Evolutionary conservation across 768 basidiomycete genomes (phyloP).

Genomic region (Lactarius tabidus): DNA sequence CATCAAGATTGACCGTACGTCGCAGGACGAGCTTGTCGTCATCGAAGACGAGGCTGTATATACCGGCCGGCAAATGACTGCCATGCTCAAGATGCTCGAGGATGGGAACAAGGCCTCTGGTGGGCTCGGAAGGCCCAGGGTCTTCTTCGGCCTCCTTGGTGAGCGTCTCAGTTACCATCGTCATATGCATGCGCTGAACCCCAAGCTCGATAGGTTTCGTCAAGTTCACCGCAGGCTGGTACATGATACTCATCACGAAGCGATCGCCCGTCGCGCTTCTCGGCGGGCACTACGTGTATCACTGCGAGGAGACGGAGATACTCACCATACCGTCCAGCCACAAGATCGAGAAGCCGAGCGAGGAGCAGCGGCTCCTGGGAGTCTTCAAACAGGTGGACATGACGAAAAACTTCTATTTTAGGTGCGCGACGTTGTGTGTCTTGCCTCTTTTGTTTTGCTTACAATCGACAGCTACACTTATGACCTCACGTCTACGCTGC

Average conservation of each 20-base stretch:
- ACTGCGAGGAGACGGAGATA: slow-evolving; percentile 89
- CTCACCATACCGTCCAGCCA: slow-evolving; percentile 72
- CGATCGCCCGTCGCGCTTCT: slow-evolving; percentile 89
- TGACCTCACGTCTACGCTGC: slow-evolving; percentile 93
- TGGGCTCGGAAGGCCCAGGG: slow-evolving; percentile 73
- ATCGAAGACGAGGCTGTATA: slow-evolving; percentile 89
- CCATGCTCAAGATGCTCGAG: slow-evolving; percentile 90
- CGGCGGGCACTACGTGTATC: slow-evolving; percentile 94
- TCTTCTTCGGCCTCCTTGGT: slow-evolving; percentile 85
- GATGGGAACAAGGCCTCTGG: slow-evolving; percentile 90
- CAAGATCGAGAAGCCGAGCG: slow-evolving; percentile 81
- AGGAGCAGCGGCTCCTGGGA: slow-evolving; percentile 84
- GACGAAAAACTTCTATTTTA: slow-evolving; percentile 99
- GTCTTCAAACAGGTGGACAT: slow-evolving; percentile 96
- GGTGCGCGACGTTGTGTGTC: slow-evolving; percentile 42
- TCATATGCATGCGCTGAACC: not conserved
- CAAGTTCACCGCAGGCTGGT: slow-evolving; percentile 93
- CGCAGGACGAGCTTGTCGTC: slow-evolving; percentile 66
- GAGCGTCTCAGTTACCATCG: slow-evolving; percentile 22
- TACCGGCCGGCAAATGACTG: slow-evolving; percentile 82
- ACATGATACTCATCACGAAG: slow-evolving; percentile 87
- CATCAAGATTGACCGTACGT: slow-evolving; percentile 88
- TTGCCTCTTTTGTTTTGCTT: not conserved
- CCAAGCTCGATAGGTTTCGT: slow-evolving; percentile 64
- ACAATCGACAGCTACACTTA: slow-evolving; percentile 81